Evolutionary conservation across 2,329 filamentous ascomycete species (phyloP).

Genomic region (Fusarium sp.): DNA sequence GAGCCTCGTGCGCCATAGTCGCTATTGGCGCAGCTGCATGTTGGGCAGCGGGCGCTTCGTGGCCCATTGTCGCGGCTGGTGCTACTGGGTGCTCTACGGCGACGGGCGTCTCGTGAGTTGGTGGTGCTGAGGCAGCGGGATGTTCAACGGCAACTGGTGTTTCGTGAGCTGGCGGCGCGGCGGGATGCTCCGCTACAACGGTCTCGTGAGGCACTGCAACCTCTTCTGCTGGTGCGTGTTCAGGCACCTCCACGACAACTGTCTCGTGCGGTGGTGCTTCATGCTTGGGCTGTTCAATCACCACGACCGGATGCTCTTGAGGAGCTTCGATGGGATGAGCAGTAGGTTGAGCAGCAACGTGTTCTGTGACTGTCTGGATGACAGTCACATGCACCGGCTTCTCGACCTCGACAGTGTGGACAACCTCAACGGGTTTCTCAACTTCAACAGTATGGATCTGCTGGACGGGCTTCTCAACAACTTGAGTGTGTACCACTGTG

Average conservation of each 20-base stretch:
- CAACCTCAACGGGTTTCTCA: conserved; percentile 8
- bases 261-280: background rate
- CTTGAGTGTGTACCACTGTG: background rate
- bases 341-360: background rate
- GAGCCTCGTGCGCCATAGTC: background rate
- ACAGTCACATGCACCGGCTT: conserved; percentile 22
- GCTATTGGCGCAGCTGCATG: background rate
- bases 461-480: background rate
- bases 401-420: conserved; percentile 13
- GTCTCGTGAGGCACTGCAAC: background rate
- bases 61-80: background rate
- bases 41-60: background rate
- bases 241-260: background rate
- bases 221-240: background rate
- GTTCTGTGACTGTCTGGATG: conserved; percentile 4
- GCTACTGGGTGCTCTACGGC: background rate
- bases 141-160: background rate
- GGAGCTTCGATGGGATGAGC: background rate
- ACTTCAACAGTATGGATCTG: conserved; percentile 15
- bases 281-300: background rate
- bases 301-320: background rate
- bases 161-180: background rate
- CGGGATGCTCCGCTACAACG: background rate
- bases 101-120: background rate
- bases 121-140: background rate